Evolutionary conservation across 192 early-diverging fungal species (phyloP).

Genomic region (Lunasporangiospora selenospora): DNA sequence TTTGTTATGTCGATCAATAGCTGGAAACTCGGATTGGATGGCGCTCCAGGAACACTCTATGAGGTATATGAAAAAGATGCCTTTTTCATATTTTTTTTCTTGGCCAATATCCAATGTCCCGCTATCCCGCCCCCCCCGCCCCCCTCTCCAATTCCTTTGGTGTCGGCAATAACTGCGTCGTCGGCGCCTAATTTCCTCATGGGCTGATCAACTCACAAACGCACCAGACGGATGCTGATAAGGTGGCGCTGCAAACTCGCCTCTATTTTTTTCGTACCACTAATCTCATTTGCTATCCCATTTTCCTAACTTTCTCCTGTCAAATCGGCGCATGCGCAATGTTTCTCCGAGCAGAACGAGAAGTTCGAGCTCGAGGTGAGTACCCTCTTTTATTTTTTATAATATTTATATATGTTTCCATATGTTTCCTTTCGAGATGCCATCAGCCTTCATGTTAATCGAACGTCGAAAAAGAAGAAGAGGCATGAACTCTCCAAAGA

Average conservation of each 20-base stretch:
- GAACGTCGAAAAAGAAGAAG: too few species aligned
- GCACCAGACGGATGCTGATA: background rate
- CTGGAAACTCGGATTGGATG: slow-evolving; percentile 69
- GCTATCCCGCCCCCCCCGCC: too few species aligned
- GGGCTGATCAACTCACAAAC: too few species aligned
- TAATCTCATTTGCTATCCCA: background rate
- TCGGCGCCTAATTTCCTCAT: too few species aligned
- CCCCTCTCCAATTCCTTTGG: too few species aligned
- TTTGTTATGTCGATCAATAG: slow-evolving; percentile 24
- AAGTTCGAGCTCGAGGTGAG: slow-evolving; percentile 57
- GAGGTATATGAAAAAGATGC: slow-evolving; percentile 43
- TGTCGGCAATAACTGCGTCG: too few species aligned
- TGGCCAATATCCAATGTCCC: slow-evolving; percentile 1
- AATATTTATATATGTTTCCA: background rate
- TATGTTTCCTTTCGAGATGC: too few species aligned
- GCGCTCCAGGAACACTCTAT: slow-evolving; percentile 74
- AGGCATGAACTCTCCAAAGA: slow-evolving; percentile 1
- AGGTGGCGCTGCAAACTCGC: background rate
- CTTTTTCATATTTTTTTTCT: background rate
- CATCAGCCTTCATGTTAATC: too few species aligned
- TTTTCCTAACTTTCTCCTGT: too few species aligned
- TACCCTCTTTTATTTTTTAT: too few species aligned
- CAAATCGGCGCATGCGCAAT: too few species aligned
- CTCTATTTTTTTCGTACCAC: background rate
- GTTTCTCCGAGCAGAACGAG: too few species aligned